Conservation (phyloP, 495 filamentous ascomycete genomes). For the Pyronema omphalodes region DNA sequence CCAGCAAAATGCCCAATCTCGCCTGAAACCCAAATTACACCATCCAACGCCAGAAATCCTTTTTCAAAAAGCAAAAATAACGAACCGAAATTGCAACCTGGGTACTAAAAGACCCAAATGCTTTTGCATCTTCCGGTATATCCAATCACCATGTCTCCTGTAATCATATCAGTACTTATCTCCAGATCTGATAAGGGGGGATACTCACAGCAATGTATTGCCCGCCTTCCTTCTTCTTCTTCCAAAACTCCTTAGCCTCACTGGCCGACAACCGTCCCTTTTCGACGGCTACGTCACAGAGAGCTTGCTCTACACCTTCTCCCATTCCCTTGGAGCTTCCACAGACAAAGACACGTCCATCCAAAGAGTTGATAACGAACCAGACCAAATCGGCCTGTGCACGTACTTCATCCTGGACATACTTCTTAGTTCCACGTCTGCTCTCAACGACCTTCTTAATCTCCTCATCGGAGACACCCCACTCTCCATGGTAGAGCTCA, state of each 20-base stretch:
- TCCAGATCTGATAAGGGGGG: not conserved
- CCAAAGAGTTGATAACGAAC: conserved; percentile 84
- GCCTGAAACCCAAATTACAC: too few relatives aligned
- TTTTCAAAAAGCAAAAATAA: too few relatives aligned
- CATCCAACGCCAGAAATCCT: too few relatives aligned
- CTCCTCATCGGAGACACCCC: conserved; percentile 81
- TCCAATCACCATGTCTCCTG: not conserved
- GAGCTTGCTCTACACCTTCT: conserved; percentile 73
- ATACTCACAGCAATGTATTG: conserved; percentile 67
- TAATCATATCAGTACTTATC: not conserved
- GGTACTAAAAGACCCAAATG: too few relatives aligned
- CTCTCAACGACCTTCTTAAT: conserved; percentile 89
- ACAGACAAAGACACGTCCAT: conserved; percentile 89
- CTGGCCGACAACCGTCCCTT: conserved; percentile 58
- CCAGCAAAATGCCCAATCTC: too few relatives aligned
- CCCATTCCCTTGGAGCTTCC: conserved; percentile 92
- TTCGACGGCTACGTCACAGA: conserved; percentile 61
- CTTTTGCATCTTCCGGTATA: too few relatives aligned
- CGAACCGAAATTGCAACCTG: not conserved
- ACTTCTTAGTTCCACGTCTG: conserved; percentile 53
- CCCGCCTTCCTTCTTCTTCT: conserved; percentile 60
- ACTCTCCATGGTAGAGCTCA: conserved; percentile 89
- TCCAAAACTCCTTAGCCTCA: conserved; percentile 62
- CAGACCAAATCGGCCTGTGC: conserved; percentile 88
- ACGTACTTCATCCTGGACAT: conserved; percentile 73